A percentile compares a stretch with the other conserved stretches of the same genome.
Evolutionary conservation across 129 eudicot species (phyloP).

Genomic region (Calendula officinalis): DNA sequence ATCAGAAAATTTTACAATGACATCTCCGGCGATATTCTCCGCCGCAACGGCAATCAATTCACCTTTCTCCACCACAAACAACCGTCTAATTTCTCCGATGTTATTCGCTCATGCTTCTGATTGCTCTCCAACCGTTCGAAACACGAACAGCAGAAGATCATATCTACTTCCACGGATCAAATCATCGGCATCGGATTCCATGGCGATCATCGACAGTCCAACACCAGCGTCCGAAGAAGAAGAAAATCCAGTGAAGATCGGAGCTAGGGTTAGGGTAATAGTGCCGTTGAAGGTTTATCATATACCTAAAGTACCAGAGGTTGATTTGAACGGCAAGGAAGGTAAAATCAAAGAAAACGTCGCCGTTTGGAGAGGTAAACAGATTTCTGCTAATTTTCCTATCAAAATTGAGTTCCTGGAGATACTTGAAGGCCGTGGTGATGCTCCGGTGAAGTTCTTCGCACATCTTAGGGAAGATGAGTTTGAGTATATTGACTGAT

Average conservation of each 20-base stretch:
- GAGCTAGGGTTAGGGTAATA: constrained; percentile 69
- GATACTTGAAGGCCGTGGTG: constrained; percentile 50
- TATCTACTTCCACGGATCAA: constrained; percentile 10
- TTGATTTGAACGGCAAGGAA: constrained; percentile 55
- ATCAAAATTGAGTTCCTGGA: constrained; percentile 67
- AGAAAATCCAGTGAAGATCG: constrained; percentile 41
- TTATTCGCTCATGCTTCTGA: constrained; percentile 15
- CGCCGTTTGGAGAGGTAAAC: constrained; percentile 70
- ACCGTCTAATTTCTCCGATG: constrained; percentile 9
- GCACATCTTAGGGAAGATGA: constrained; percentile 86
- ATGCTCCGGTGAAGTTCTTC: constrained; percentile 57
- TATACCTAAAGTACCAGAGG: constrained; percentile 61
- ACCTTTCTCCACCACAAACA: constrained; percentile 25
- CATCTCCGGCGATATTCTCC: constrained; percentile 40
- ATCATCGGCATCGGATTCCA: constrained; percentile 39
- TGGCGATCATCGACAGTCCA: constrained; percentile 21
- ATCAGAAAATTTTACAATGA: constrained; percentile 25
- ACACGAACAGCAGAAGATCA: neutral
- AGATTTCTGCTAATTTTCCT: constrained; percentile 71
- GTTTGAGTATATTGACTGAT: constrained; percentile 74
- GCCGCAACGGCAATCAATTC: constrained; percentile 29
- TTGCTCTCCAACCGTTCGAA: constrained; percentile 10
- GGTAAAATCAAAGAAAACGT: constrained; percentile 73
- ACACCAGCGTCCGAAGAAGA: constrained; percentile 30
- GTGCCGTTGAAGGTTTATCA: constrained; percentile 78